A percentile compares a stretch with the other conserved stretches of the same genome.
Evolutionary conservation across 129 eudicot species (phyloP).

Genomic region (Flaveria robusta): DNA sequence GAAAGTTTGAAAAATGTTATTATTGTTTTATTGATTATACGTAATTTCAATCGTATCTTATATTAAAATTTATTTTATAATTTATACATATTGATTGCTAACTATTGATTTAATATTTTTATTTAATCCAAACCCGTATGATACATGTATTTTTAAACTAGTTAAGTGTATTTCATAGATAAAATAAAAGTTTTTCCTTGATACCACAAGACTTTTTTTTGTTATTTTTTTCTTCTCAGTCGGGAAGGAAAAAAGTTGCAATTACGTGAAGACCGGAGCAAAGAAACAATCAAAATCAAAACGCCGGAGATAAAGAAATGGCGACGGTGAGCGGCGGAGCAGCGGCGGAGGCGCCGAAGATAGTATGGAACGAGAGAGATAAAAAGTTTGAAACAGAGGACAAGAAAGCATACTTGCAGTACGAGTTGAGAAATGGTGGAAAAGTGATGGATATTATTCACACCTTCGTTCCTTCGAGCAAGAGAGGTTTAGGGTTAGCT

Average conservation of each 20-base stretch:
- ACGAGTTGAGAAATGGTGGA: slow-evolving; percentile 46
- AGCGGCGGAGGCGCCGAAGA: slow-evolving; percentile 38
- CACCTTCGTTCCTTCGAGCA: slow-evolving; percentile 73
- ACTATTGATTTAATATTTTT: too few relatives aligned
- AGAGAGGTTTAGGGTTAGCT: slow-evolving; percentile 84
- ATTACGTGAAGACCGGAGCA: not conserved
- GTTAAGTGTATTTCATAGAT: too few relatives aligned
- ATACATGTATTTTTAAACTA: too few relatives aligned
- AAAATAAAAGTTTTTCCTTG: too few relatives aligned
- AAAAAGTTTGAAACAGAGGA: slow-evolving; percentile 73
- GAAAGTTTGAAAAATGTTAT: too few relatives aligned
- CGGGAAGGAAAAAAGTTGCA: too few relatives aligned
- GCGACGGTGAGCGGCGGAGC: slow-evolving; percentile 35
- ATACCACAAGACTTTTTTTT: too few relatives aligned
- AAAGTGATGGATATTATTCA: slow-evolving; percentile 73
- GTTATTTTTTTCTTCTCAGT: not conserved
- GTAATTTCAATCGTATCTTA: too few relatives aligned
- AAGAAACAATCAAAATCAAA: not conserved
- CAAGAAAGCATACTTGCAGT: slow-evolving; percentile 64
- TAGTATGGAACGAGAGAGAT: slow-evolving; percentile 62
- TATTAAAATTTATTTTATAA: too few relatives aligned
- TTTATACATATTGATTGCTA: too few relatives aligned
- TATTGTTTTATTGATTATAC: too few relatives aligned
- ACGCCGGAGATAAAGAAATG: slow-evolving; percentile 26
- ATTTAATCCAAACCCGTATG: too few relatives aligned